Evolutionary conservation across 805 yeast genomes (phyloP), one percentile per base, ranked within the genome.

Genomic region (Torulaspora maleeae): DNA sequence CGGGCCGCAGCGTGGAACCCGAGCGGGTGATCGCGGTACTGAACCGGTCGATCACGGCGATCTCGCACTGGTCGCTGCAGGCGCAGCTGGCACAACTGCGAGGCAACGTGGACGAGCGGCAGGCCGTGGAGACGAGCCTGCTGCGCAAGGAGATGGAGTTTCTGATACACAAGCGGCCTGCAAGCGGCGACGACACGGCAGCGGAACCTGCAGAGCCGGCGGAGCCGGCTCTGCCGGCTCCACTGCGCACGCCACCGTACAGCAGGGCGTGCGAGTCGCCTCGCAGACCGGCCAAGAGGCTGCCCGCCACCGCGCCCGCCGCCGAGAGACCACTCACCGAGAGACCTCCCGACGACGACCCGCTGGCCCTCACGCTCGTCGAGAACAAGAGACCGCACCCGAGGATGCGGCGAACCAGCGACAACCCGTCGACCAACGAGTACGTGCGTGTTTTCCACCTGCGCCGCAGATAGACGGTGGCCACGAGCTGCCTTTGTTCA

Each of bases 21-120:
- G 52, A 47, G 12, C 41, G 45, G n/a, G 44, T 63, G n/a, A 46
- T 61, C 0, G 45, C 51, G 25, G 48, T 63, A 8, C 47, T 63
- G 32, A 60, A 58, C 44, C 49, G 55, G 10, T 52, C 64, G 5
- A 40, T 63, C 40, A 54, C 58, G 15, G 55, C 66, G 5, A 50
- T 62, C 12, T 56, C 66, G 2, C 67, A 63, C 44, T 63, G 64
- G 63, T 55, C 62, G 19, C 44, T 63, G 16, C 67, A 63, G 43
- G 60, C 63, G 6, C 65, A 59, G 48, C 48, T 63, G 30, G 44
- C 56, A 15, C 56, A 54, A 37, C 46, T 61, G 39, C 47, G 48
- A 12, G 52, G 50, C 40, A 52, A 43, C n/a, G 44, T 43, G 8
- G 59, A 56, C 30, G 59, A 57, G 29, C 38, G 64, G 22, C 53